A percentile compares a stretch with the other conserved stretches of the same genome.
Evolutionary conservation across 495 filamentous ascomycete species (phyloP).

Genomic region (Neurospora sp.): DNA sequence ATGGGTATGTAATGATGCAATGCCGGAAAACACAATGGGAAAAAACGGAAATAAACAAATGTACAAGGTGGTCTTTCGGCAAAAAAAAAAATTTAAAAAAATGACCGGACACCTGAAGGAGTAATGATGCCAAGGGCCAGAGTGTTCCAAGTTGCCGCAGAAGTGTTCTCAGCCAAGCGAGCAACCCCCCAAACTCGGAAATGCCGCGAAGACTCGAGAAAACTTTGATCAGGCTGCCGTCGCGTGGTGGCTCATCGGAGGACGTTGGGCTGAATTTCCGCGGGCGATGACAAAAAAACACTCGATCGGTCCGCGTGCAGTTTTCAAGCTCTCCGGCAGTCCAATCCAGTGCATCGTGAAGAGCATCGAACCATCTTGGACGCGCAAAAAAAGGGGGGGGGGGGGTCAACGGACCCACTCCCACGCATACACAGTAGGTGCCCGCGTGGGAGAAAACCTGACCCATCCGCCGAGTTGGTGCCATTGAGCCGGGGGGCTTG

Average conservation of each 20-base stretch:
- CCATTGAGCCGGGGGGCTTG: not conserved
- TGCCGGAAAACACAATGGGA: not conserved
- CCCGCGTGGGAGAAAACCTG: not conserved
- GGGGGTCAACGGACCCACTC: not conserved
- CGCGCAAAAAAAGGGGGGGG: not conserved
- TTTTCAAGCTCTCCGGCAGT: not conserved
- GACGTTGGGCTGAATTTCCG: not conserved
- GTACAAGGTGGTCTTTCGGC: not conserved
- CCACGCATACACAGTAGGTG: not conserved
- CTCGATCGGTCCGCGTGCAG: not conserved
- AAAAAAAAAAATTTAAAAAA: not conserved
- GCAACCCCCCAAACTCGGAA: not conserved
- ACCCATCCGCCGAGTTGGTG: not conserved
- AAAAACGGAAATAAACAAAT: not conserved
- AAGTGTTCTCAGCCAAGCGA: not conserved
- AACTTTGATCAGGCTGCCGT: not conserved
- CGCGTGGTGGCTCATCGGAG: not conserved
- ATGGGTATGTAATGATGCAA: not conserved
- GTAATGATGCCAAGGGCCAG: not conserved
- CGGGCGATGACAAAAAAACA: not conserved
- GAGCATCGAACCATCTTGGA: not conserved
- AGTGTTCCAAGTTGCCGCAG: not conserved
- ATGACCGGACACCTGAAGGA: not conserved
- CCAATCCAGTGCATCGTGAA: not conserved
- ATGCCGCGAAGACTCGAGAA: not conserved